Evolutionary conservation across 768 basidiomycete genomes (phyloP), one percentile per base, ranked within the genome.

Genomic region (Lyophyllum semitale): DNA sequence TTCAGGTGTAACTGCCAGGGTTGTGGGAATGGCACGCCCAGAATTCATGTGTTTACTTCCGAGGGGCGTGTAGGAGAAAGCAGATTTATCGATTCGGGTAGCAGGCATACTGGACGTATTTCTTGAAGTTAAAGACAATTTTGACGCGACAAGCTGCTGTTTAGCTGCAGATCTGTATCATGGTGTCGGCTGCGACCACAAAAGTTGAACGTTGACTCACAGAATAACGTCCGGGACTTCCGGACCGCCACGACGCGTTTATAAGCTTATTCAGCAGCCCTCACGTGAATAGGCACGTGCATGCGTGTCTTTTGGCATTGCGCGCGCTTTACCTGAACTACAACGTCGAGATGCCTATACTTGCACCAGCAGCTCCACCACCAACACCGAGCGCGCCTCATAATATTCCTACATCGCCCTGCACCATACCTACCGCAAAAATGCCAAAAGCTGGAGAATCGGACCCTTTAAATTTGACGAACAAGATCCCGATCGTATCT

Each of bases 401-500:
- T 20, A 1, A 26, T 2, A 17, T 25, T 3, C 18, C 11, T 1
- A 18, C 26, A 20, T 20, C 25, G 12, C 18, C 22, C 11, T 6
- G 37, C 6, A 17, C 33, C 12, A 6, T n/a, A 15, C 17, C 38
- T 3, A 35, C 32, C 9, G 37, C 23, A 46, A 20, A 12, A 4
- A 17, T 18, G 9, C 17, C 23, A 3, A 51, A 35, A 13, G 32
- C 11, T n/a, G 23, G 37, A 4, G 49, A 25, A 25, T 33, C 18
- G 3, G n/a, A 7, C 22, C n/a, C n/a, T n/a, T n/a, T n/a, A n/a
- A 5, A 33, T 38, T 38, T 51, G 13, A 37, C 13, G 26, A 64
- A 44, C 32, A 67, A 58, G 48, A 66, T 74, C 29, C 75, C 77
- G 0, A 56, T 73, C 13, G 73, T 77, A 7, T 63, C 58, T 49